These are phyloP conservation scores for Sporothrix mexicana DNA, from an alignment of 2,329 filamentous ascomycete species.

Conservation along the genomic window DNA sequence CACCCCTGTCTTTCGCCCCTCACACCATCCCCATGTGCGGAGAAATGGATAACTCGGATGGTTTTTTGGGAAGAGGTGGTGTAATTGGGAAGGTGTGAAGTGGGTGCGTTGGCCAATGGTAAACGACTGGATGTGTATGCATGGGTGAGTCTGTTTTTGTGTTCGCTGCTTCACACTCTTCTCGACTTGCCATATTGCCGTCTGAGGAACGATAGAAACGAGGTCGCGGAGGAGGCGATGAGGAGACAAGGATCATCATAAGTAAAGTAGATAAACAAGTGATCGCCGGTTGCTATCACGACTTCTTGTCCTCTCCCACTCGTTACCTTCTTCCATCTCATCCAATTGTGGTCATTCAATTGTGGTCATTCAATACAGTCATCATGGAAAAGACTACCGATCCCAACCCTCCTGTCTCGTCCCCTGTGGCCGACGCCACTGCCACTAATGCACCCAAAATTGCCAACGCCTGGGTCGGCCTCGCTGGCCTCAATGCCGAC, in stretches of 20 bases:
- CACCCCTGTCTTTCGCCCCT: not conserved
- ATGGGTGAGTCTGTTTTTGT: not conserved
- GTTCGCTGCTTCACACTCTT: not conserved
- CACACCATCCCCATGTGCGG: slow-evolving; percentile 11
- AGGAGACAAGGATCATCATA: not conserved
- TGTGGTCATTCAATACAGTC: not conserved
- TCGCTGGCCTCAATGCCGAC: slow-evolving; percentile 8
- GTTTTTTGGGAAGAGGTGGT: too few relatives aligned
- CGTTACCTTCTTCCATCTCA: not conserved
- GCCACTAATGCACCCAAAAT: not conserved
- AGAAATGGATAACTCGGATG: slow-evolving; percentile 8
- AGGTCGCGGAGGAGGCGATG: not conserved
- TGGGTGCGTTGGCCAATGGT: not conserved
- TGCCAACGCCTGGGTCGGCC: slow-evolving; percentile 19
- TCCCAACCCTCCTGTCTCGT: not conserved
- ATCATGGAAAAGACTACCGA: slow-evolving; percentile 9
- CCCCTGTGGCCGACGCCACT: not conserved
- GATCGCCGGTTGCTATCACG: not conserved
- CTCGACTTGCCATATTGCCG: not conserved
- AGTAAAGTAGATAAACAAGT: slow-evolving; percentile 18
- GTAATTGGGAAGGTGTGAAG: not conserved
- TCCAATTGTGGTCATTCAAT: too few relatives aligned
- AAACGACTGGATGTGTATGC: not conserved
- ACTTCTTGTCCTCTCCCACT: not conserved
- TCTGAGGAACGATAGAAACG: not conserved